Percentiles rank a stretch among this genome's conserved stretches.
Conservation (phyloP, 2,329 filamentous ascomycete genomes). For the Chlorencoelia australis region DNA sequence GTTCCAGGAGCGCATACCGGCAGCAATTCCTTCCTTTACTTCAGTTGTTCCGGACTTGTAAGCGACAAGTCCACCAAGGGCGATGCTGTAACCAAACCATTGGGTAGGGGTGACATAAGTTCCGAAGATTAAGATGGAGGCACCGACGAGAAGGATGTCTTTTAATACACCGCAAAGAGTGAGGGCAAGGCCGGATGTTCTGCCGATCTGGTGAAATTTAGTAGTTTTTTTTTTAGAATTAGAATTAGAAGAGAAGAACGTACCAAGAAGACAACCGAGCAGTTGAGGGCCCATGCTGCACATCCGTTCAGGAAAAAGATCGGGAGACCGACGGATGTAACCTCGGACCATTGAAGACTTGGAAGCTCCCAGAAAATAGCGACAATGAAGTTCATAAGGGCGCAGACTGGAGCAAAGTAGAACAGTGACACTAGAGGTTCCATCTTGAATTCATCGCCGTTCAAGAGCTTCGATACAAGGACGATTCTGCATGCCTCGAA, state of each 20-base stretch:
- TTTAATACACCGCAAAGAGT: constrained; percentile 83
- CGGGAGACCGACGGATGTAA: constrained; percentile 63
- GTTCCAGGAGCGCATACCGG: constrained; percentile 69
- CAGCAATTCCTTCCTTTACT: constrained; percentile 66
- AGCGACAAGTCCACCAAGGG: constrained; percentile 69
- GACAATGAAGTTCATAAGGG: constrained; percentile 67
- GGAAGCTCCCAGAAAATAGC: constrained; percentile 68
- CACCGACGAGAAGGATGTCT: constrained; percentile 72
- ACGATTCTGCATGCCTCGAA: constrained; percentile 77
- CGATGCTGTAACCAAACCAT: constrained; percentile 76
- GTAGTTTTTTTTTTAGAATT: neutral
- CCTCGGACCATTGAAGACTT: constrained; percentile 55
- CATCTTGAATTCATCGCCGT: constrained; percentile 83
- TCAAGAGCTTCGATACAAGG: constrained; percentile 75
- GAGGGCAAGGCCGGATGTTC: constrained; percentile 76
- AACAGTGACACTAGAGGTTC: constrained; percentile 80
- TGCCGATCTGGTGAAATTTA: constrained; percentile 57
- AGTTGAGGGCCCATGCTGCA: constrained; percentile 72
- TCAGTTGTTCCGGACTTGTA: constrained; percentile 81
- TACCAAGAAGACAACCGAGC: constrained; percentile 80
- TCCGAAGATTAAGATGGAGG: constrained; percentile 74
- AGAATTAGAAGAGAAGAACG: constrained; percentile 28
- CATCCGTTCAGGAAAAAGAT: constrained; percentile 67
- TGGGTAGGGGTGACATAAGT: constrained; percentile 66
- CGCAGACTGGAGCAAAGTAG: constrained; percentile 82